phyloP scores from a whole-genome alignment of 345 rosid species.

The Camelina hispida region DNA sequence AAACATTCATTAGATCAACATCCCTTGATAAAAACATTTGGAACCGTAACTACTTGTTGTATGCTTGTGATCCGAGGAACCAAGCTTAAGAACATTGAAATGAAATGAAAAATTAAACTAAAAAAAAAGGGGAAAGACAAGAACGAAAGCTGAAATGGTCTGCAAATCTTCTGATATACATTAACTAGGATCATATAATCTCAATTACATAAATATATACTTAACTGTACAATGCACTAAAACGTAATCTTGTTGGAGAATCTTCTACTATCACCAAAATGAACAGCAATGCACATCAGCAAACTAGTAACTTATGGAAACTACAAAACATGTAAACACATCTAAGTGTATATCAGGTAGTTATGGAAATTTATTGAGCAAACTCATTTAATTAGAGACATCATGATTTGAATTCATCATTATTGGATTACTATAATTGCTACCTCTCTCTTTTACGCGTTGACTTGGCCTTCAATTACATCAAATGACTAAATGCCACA shows the following conservation, averaged over 20 bases:
- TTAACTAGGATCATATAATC: slow-evolving; percentile 4
- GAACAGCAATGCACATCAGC: slow-evolving; percentile 25
- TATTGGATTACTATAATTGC: slow-evolving; percentile 9
- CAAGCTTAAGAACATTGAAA: slow-evolving; percentile 23
- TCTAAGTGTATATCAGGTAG: slow-evolving; percentile 14
- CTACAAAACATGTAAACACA: slow-evolving; percentile 19
- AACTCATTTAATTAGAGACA: slow-evolving; percentile 1
- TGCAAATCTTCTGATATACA: slow-evolving; percentile 26
- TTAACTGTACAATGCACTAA: slow-evolving; percentile 24
- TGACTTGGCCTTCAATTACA: slow-evolving; percentile 29
- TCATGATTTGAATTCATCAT: slow-evolving; percentile 21
- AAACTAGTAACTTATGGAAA: slow-evolving; percentile 5
- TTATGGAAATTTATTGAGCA: slow-evolving; percentile 8
- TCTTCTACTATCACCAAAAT: slow-evolving; percentile 18
- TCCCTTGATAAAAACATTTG: slow-evolving; percentile 29
- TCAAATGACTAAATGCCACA: slow-evolving; percentile 14
- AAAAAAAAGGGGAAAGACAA: slow-evolving; percentile 21
- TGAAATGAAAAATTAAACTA: slow-evolving; percentile 6
- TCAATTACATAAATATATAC: not conserved
- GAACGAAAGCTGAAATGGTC: slow-evolving; percentile 17
- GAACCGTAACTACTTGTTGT: slow-evolving; percentile 14
- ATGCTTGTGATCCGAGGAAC: slow-evolving; percentile 21
- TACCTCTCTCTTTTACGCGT: slow-evolving; percentile 25
- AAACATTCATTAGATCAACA: not conserved
- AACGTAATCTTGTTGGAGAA: slow-evolving; percentile 23